Conservation (phyloP, 306 rosid genomes). For the Vachellia pachyceras region DNA sequence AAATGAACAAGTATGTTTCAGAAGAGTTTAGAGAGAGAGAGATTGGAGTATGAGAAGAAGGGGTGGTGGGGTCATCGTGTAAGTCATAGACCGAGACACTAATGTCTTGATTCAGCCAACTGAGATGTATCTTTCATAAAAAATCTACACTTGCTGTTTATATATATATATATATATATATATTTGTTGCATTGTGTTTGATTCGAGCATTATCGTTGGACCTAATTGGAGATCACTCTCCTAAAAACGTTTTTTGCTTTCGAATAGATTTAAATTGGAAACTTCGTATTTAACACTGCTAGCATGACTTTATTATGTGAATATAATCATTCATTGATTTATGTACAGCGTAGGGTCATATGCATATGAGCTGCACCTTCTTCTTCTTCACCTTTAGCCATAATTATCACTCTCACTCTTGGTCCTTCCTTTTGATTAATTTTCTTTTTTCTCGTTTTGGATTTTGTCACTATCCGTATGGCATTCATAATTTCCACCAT, state of each 20-base stretch:
- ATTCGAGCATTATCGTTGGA: no score
- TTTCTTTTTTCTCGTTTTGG: not conserved
- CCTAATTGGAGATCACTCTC: no score
- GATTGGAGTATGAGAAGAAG: slow-evolving; percentile 24
- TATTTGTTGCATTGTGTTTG: no score
- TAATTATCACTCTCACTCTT: not conserved
- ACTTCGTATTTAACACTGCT: no score
- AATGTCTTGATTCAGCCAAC: slow-evolving; percentile 58
- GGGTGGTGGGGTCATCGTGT: slow-evolving; percentile 6
- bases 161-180: no score
- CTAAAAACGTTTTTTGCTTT: no score
- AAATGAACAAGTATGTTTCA: not conserved
- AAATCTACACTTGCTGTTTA: not conserved
- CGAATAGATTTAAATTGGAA: no score
- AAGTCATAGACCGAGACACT: slow-evolving; percentile 27
- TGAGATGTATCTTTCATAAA: slow-evolving; percentile 43
- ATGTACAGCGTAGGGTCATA: slow-evolving; percentile 42
- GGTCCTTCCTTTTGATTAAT: not conserved
- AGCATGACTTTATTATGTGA: not conserved
- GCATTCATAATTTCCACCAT: not conserved
- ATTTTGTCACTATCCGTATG: not conserved
- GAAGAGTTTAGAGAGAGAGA: not conserved
- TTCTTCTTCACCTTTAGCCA: not conserved
- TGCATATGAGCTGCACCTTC: slow-evolving; percentile 10
- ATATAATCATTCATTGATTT: slow-evolving; percentile 44